phyloP scores from a whole-genome alignment of 257 asterid genomes.

The Przewalskia tangutica region DNA sequence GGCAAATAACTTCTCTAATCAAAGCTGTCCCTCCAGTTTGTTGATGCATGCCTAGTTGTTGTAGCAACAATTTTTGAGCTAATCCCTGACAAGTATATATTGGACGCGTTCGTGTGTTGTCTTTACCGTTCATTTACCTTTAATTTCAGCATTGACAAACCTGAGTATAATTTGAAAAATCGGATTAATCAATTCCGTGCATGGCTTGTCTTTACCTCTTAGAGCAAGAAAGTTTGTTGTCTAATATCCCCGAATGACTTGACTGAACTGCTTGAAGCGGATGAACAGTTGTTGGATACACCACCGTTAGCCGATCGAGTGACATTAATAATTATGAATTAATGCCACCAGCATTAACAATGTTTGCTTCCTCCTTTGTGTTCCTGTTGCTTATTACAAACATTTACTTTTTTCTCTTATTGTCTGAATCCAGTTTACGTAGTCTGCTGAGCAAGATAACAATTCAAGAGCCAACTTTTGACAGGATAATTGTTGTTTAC shows the following conservation, averaged over 20 bases:
- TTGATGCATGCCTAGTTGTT: not conserved
- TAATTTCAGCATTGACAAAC: not conserved
- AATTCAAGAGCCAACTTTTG: constrained; percentile 96
- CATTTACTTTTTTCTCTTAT: not conserved
- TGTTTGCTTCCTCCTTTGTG: not conserved
- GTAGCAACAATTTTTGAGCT: not conserved
- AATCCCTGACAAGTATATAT: not conserved
- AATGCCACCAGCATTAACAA: not conserved
- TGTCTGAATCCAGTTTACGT: constrained; percentile 47
- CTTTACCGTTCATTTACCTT: not conserved
- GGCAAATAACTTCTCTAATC: not conserved
- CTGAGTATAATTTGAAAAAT: not conserved
- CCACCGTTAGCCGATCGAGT: not conserved
- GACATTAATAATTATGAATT: not conserved
- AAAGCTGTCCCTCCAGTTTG: not conserved
- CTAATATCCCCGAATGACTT: not conserved
- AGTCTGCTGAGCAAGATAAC: constrained; percentile 58
- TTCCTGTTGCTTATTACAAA: constrained; percentile 2
- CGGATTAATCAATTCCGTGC: not conserved
- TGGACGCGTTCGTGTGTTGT: not conserved
- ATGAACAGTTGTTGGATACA: not conserved
- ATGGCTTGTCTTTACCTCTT: not conserved
- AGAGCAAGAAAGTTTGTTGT: not conserved
- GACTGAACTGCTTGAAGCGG: not conserved
- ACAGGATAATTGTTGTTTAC: constrained; percentile 94